Conservation (phyloP, 352 stramenopile species). For the Phytopythium mirpurense region DNA sequence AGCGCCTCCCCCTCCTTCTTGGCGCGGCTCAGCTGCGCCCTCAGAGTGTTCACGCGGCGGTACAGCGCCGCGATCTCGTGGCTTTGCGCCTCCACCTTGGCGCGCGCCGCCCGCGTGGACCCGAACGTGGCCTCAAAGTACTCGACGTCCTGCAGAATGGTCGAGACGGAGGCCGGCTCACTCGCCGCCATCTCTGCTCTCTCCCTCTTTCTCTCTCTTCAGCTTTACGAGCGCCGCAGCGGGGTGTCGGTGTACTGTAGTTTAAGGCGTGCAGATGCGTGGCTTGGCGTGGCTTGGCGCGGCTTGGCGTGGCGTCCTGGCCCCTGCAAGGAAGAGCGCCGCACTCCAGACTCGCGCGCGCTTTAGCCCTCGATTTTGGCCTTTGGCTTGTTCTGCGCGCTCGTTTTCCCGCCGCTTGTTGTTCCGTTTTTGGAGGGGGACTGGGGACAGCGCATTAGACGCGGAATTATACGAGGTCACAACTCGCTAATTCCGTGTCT, state of each 20-base stretch:
- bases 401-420: not conserved
- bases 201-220: not conserved
- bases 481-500: no score
- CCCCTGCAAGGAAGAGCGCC: no score
- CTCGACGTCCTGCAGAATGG: slow-evolving; percentile 29
- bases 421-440: not conserved
- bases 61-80: slow-evolving; percentile 21
- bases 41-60: slow-evolving; percentile 3
- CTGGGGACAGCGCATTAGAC: not conserved
- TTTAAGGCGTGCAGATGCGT: no score
- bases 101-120: slow-evolving; percentile 20
- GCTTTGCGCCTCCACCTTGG: slow-evolving; percentile 24
- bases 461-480: not conserved
- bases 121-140: slow-evolving; percentile 27
- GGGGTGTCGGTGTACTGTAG: no score
- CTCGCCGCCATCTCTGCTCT: not conserved
- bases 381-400: not conserved
- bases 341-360: no score
- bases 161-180: slow-evolving; percentile 7
- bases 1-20: slow-evolving; percentile 7
- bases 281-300: no score
- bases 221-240: no score
- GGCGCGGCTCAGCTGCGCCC: not conserved
- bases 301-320: no score
- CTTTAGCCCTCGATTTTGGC: not conserved